These are phyloP conservation scores for Leucocoprinus sp. DNA, from an alignment of 768 basidiomycete genomes.

Conservation along the genomic window DNA sequence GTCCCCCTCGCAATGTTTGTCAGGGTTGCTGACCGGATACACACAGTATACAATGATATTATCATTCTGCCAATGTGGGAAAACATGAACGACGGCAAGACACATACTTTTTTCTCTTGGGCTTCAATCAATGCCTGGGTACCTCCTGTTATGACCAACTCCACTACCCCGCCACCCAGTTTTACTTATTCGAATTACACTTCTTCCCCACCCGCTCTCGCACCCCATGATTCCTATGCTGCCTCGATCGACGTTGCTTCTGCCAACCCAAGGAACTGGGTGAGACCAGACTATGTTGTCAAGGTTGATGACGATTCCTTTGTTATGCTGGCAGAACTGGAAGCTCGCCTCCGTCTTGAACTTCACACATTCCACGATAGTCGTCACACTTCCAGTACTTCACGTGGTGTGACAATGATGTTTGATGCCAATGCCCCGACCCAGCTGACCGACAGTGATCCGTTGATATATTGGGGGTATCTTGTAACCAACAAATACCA, in stretches of 20 bases:
- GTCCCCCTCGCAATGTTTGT: conserved; percentile 5
- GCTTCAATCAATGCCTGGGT: conserved; percentile 88
- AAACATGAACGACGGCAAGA: conserved; percentile 97
- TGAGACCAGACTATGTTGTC: conserved; percentile 83
- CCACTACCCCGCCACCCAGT: conserved; percentile 33
- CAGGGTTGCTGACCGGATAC: conserved; percentile 7
- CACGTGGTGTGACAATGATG: background rate
- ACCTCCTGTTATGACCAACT: conserved; percentile 59
- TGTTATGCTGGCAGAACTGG: conserved; percentile 89
- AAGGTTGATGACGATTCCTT: conserved; percentile 97
- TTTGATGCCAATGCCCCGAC: conserved; percentile 7
- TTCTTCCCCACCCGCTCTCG: conserved; percentile 47
- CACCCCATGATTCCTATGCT: conserved; percentile 61
- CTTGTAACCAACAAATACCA: conserved; percentile 84
- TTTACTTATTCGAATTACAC: conserved; percentile 65
- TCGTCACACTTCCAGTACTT: background rate
- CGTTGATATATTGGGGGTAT: conserved; percentile 82
- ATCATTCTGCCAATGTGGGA: conserved; percentile 76
- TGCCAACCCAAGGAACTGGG: conserved; percentile 51
- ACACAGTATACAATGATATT: conserved; percentile 75
- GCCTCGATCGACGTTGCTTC: conserved; percentile 43
- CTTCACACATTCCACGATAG: conserved; percentile 37
- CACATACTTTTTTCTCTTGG: conserved; percentile 89
- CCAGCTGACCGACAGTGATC: conserved; percentile 36
- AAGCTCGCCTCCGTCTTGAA: conserved; percentile 77